These are phyloP conservation scores for Scutellospora calospora DNA, from an alignment of 371 early-diverging fungal species.

Conservation along the genomic window DNA sequence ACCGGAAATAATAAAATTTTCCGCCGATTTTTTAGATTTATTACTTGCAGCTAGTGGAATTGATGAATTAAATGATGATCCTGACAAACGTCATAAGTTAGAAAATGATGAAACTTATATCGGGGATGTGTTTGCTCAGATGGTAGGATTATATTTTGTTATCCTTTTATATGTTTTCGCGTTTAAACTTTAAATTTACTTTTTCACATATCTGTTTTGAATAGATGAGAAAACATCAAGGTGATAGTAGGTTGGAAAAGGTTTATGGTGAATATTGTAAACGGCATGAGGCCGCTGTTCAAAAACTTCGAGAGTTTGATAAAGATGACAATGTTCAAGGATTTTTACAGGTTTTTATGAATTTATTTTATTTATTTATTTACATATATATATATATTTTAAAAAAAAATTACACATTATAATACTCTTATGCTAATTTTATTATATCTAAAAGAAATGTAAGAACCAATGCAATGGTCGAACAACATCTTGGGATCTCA, in stretches of 20 bases:
- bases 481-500: conserved; percentile 84
- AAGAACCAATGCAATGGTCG: conserved; percentile 63
- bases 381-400: no score
- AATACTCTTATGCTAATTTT: no score
- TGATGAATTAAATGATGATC: conserved; percentile 40
- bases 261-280: conserved; percentile 81
- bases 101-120: conserved; percentile 53
- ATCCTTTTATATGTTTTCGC: no score
- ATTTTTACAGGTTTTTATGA: conserved; percentile 60
- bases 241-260: conserved; percentile 52
- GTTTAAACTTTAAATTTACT: no score
- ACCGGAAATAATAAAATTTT: conserved; percentile 62
- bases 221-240: conserved; percentile 3
- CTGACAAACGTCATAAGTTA: conserved; percentile 41
- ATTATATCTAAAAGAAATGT: conserved; percentile 50
- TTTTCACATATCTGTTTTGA: background rate
- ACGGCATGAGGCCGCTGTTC: conserved; percentile 73
- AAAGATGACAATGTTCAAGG: conserved; percentile 54
- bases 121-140: conserved; percentile 64
- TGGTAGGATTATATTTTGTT: conserved; percentile 48
- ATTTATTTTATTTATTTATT: no score
- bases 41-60: conserved; percentile 59
- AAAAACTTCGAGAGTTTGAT: conserved; percentile 66
- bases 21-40: conserved; percentile 57
- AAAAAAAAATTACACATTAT: no score